A percentile compares a stretch with the other conserved stretches of the same genome.
Evolutionary conservation across 31 red algal species (phyloP).

Genomic region (Endocladia muricata): DNA sequence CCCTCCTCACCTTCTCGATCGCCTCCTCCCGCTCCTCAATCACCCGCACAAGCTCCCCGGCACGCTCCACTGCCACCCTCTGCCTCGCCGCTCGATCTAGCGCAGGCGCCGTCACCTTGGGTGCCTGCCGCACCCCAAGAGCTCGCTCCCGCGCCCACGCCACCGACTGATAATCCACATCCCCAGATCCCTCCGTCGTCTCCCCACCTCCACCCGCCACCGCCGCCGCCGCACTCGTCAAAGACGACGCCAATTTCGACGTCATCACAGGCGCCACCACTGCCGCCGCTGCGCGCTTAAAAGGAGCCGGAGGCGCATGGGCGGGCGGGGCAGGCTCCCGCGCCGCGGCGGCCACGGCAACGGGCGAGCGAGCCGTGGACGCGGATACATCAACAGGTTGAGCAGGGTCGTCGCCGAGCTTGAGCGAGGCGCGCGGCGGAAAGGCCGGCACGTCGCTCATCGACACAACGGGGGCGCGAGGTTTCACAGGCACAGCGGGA

Average conservation of each 20-base stretch:
- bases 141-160: conserved; percentile 39
- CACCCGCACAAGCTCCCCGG: conserved; percentile 30
- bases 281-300: too few relatives aligned
- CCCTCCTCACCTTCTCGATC: conserved; percentile 30
- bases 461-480: background rate
- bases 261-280: too few relatives aligned
- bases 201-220: background rate
- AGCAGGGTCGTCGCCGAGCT: background rate
- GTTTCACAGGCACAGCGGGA: background rate
- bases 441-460: background rate
- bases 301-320: background rate
- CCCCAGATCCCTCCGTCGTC: background rate
- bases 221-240: background rate
- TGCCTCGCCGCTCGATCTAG: conserved; percentile 15
- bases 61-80: conserved; percentile 65
- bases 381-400: background rate
- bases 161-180: conserved; percentile 29
- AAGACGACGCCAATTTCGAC: too few relatives aligned
- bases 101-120: conserved; percentile 13
- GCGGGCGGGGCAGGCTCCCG: too few relatives aligned
- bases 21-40: conserved; percentile 26
- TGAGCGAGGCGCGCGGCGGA: background rate
- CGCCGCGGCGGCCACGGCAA: conserved; percentile 16
- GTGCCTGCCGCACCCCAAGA: conserved; percentile 30
- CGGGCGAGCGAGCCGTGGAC: background rate